phyloP scores from a whole-genome alignment of 2,329 filamentous ascomycete genomes.

The Mariannaea elegans region DNA sequence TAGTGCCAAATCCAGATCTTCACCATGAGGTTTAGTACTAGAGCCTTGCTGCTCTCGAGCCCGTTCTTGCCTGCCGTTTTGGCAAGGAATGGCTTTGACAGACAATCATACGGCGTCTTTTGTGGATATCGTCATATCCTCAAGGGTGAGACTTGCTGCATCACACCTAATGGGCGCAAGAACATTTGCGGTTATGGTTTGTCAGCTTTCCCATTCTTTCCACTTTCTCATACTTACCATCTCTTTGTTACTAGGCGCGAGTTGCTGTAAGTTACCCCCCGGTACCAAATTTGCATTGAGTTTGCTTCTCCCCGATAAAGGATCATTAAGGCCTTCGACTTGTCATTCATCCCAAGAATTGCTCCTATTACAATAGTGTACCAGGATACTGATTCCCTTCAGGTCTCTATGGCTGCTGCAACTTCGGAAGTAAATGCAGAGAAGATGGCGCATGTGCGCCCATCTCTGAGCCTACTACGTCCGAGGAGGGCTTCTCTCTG shows the following conservation, averaged over 20 bases:
- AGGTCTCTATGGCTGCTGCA: conserved; percentile 5
- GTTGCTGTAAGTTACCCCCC: conserved; percentile 1
- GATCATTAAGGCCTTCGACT: neutral
- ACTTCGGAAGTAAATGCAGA: neutral
- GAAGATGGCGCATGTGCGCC: conserved; percentile 3
- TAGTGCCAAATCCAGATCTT: neutral
- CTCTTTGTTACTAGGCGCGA: neutral
- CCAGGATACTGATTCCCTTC: neutral
- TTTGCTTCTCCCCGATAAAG: neutral
- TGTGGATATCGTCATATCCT: conserved; percentile 4
- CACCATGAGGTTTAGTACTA: conserved; percentile 12
- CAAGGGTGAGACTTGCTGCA: conserved; percentile 3
- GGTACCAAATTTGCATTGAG: neutral
- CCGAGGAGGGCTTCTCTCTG: neutral
- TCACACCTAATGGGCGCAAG: neutral
- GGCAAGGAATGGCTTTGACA: neutral
- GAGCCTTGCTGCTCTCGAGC: conserved; percentile 9
- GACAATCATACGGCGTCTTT: neutral
- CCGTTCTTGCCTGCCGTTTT: conserved; percentile 1
- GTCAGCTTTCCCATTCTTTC: neutral
- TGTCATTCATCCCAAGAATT: neutral
- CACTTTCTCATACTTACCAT: neutral
- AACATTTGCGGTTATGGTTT: conserved; percentile 5
- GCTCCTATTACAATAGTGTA: neutral
- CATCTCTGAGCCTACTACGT: neutral